These are phyloP conservation scores for Mycena kentingensis DNA, from an alignment of 768 basidiomycete species.

Conservation along the genomic window DNA sequence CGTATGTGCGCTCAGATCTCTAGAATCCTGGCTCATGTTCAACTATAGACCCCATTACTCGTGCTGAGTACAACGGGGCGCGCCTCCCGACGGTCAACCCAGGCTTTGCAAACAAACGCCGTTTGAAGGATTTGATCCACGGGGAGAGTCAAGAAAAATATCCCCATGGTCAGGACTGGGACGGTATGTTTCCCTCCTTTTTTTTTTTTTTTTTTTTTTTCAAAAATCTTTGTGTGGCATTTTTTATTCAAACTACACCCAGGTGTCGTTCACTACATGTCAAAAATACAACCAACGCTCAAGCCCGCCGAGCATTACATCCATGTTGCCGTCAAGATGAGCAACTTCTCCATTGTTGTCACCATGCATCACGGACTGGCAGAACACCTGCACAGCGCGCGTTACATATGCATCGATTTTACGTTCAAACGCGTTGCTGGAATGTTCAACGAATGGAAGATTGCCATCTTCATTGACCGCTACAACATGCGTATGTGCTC, in stretches of 20 bases:
- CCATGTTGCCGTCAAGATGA: background rate
- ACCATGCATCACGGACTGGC: constrained; percentile 4
- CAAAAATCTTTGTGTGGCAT: background rate
- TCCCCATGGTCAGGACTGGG: constrained; percentile 5
- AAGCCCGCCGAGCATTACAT: background rate
- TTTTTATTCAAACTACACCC: too few relatives aligned
- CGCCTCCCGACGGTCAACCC: background rate
- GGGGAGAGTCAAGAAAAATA: background rate
- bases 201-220: background rate
- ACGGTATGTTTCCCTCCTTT: background rate
- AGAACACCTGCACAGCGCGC: constrained; percentile 8
- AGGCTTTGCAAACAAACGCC: background rate
- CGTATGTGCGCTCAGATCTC: too few relatives aligned
- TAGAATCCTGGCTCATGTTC: too few relatives aligned
- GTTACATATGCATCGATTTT: constrained; percentile 17
- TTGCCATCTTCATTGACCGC: constrained; percentile 11
- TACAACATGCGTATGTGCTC: constrained; percentile 10
- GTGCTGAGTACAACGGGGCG: background rate
- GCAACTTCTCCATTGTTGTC: background rate
- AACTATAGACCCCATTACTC: background rate
- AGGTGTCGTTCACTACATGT: background rate
- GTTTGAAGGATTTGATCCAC: background rate
- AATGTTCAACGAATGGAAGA: constrained; percentile 24
- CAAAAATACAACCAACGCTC: background rate
- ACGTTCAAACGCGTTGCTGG: constrained; percentile 27